Evolutionary conservation across 148 eudicot species (phyloP).

Genomic region (Talinum fruticosum): DNA sequence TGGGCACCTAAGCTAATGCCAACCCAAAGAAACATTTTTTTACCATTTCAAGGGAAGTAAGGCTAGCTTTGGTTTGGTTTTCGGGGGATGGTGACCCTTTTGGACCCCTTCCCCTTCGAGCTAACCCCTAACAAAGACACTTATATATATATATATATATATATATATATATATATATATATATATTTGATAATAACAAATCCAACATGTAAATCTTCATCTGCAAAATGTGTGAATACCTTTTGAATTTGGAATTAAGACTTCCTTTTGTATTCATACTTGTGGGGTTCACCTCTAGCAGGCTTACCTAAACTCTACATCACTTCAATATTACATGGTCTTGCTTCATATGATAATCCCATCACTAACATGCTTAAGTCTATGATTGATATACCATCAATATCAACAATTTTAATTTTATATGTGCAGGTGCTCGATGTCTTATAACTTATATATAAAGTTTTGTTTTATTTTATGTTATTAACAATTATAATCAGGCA

Average conservation of each 20-base stretch:
- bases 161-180: neutral
- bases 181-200: too few relatives aligned
- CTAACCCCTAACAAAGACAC: slow-evolving; percentile 1
- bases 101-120: neutral
- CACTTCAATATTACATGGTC: neutral
- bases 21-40: neutral
- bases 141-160: neutral
- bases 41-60: neutral
- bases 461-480: too few relatives aligned
- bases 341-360: neutral
- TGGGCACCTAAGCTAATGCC: neutral
- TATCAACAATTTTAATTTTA: too few relatives aligned
- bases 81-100: neutral
- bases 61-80: neutral
- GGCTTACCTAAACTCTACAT: neutral
- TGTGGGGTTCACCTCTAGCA: neutral
- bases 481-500: too few relatives aligned
- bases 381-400: too few relatives aligned
- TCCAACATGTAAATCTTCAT: neutral
- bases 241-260: slow-evolving; percentile 1
- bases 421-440: too few relatives aligned
- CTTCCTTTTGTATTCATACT: neutral
- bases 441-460: too few relatives aligned
- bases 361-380: too few relatives aligned
- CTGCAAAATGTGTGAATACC: neutral